phyloP scores from a whole-genome alignment of 495 filamentous ascomycete genomes.

The Xylaria acuta region DNA sequence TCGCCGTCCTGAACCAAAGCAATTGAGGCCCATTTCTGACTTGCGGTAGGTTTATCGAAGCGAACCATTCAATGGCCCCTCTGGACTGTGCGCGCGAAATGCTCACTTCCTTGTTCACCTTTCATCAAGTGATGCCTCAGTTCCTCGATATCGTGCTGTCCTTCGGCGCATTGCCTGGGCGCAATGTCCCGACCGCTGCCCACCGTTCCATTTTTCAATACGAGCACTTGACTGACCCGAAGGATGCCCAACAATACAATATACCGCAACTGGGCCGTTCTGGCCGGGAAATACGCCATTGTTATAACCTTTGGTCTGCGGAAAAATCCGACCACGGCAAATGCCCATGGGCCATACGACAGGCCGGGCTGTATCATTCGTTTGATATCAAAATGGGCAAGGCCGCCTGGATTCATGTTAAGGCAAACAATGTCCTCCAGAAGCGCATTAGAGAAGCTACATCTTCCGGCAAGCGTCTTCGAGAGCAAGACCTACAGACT shows the following conservation, averaged over 20 bases:
- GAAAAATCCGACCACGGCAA: constrained; percentile 37
- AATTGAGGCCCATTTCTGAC: not conserved
- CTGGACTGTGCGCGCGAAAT: constrained; percentile 40
- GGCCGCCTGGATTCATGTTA: constrained; percentile 50
- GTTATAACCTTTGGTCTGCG: constrained; percentile 52
- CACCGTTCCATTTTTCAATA: constrained; percentile 23
- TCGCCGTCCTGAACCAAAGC: not conserved
- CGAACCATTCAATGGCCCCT: constrained; percentile 38
- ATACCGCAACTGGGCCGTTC: constrained; percentile 48
- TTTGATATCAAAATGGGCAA: constrained; percentile 47
- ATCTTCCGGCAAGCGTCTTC: not conserved
- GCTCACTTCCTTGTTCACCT: constrained; percentile 41
- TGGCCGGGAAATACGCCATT: constrained; percentile 45
- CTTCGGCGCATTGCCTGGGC: constrained; percentile 41
- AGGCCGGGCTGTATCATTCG: constrained; percentile 49
- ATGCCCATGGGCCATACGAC: constrained; percentile 51
- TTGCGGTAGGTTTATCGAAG: constrained; percentile 42
- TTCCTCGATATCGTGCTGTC: constrained; percentile 53
- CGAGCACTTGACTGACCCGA: constrained; percentile 28
- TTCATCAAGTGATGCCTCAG: constrained; percentile 50
- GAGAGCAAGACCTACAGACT: constrained; percentile 20
- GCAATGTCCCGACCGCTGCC: constrained; percentile 37
- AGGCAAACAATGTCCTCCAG: constrained; percentile 46
- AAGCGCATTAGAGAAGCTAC: constrained; percentile 40
- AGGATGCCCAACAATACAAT: constrained; percentile 10